Base-by-base conservation (phyloP, 1,284 basidiomycete genomes). In the Cutaneotrichosporon daszewskae region DNA sequence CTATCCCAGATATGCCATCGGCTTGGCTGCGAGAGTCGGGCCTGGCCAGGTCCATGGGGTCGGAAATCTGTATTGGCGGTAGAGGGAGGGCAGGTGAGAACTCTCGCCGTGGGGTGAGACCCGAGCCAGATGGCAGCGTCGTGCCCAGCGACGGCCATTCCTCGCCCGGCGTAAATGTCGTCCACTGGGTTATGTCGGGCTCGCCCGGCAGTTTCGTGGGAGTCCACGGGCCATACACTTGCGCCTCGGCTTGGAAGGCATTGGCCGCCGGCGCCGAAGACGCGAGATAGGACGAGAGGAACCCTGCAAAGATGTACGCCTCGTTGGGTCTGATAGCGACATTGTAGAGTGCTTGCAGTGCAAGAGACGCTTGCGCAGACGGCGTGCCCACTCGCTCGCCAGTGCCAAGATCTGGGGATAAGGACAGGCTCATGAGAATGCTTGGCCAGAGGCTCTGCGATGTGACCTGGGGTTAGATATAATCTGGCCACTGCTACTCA, bases 331-430 rank as follows among this genome's bases (percentile, higher is more conserved):
- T 55, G 7, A 68, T 46, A 5, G 59, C 64, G 16, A 64, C 50
- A 33, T 62, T 63, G 53, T 68, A 68, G 2, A 66, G 51, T 18
- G 59, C 53, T 37, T 66, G 62, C 18, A 68, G 43, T 13, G 62
- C 45, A 31, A 58, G 40, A 3, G 64, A 50, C 11, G 60, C 53
- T 23, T 61, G 51, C 2, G 59, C 54, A 0, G 60, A 59, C 8
- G 64, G 39, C 4, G 53, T 51, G 6, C 55, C 42, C 13, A 58
- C 47, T 8, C 57, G 54, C 9, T 36, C 49, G 11, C 35, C 37
- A 8, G 53, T 39, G 9, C 48, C 45, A 10, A 33, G 33, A 13
- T 50, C 43, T 0, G 47, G 26, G 2, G 54, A 39, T 17, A 64
- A 44, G 6, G 57, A 54, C 12, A 68, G 49, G 3, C 64, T 49